Percentiles rank a stretch among this genome's conserved stretches.
Evolutionary conservation across 306 rosid species (phyloP).

Genomic region (Mucuna pruriens): DNA sequence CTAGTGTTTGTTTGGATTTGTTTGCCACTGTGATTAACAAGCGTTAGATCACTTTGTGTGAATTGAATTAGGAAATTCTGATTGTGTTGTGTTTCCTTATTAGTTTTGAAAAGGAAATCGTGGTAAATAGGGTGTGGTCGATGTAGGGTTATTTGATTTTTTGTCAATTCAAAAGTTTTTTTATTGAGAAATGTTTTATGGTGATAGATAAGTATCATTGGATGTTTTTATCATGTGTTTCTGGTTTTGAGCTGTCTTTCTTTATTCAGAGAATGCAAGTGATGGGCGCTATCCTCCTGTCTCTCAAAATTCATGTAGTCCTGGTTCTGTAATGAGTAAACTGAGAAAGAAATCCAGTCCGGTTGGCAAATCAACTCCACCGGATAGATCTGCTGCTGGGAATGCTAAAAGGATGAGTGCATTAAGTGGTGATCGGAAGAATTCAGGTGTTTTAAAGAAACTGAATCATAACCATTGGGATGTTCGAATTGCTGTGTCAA

Average conservation of each 20-base stretch:
- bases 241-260: constrained; percentile 20
- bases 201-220: not conserved
- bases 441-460: constrained; percentile 48
- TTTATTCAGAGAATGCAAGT: constrained; percentile 56
- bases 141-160: not conserved
- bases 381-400: constrained; percentile 51
- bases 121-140: not conserved
- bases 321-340: constrained; percentile 49
- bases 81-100: not conserved
- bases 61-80: not conserved
- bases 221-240: not conserved
- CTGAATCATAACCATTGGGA: constrained; percentile 56
- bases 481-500: constrained; percentile 50
- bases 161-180: not conserved
- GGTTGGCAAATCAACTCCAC: constrained; percentile 53
- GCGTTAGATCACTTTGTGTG: not conserved
- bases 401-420: constrained; percentile 56
- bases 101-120: not conserved
- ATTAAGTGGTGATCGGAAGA: constrained; percentile 41
- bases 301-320: constrained; percentile 44
- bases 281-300: constrained; percentile 59
- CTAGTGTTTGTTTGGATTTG: constrained; percentile 2
- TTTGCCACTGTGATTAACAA: not conserved
- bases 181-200: not conserved
- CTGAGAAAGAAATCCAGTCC: constrained; percentile 47